Percentiles rank a stretch among this genome's conserved stretches.
Conservation (phyloP, 495 filamentous ascomycete genomes). For the Penicillium fimorum region DNA sequence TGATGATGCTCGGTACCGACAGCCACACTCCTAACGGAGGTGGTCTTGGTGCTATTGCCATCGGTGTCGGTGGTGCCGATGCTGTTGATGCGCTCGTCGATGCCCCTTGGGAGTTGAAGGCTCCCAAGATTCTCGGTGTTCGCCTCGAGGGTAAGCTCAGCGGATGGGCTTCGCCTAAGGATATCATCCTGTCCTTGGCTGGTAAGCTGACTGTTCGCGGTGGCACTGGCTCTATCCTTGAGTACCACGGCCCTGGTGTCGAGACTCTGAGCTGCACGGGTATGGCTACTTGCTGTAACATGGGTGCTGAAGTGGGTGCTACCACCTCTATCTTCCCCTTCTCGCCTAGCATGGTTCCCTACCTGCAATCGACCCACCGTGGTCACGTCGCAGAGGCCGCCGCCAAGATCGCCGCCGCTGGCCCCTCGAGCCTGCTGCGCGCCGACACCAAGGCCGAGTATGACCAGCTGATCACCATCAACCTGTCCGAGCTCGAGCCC, state of each 20-base stretch:
- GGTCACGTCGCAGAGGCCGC: slow-evolving; percentile 62
- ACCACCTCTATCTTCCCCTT: slow-evolving; percentile 95
- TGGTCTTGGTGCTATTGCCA: slow-evolving; percentile 89
- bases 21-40: slow-evolving; percentile 97
- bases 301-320: slow-evolving; percentile 91
- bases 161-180: slow-evolving; percentile 92
- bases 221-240: slow-evolving; percentile 90
- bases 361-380: slow-evolving; percentile 81
- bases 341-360: slow-evolving; percentile 66
- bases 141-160: slow-evolving; percentile 77
- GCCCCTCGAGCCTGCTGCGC: slow-evolving; percentile 55
- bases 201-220: slow-evolving; percentile 90
- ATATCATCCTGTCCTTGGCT: slow-evolving; percentile 87
- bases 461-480: slow-evolving; percentile 87
- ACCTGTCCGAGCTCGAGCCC: slow-evolving; percentile 86
- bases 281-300: slow-evolving; percentile 91
- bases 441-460: slow-evolving; percentile 83
- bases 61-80: slow-evolving; percentile 96
- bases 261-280: slow-evolving; percentile 87
- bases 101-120: slow-evolving; percentile 96
- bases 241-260: slow-evolving; percentile 89
- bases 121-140: slow-evolving; percentile 85
- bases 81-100: slow-evolving; percentile 96
- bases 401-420: slow-evolving; percentile 37
- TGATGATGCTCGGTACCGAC: slow-evolving; percentile 99